Evolutionary conservation across 1,284 basidiomycete genomes (phyloP).

Genomic region (Sporisorium graminicola): DNA sequence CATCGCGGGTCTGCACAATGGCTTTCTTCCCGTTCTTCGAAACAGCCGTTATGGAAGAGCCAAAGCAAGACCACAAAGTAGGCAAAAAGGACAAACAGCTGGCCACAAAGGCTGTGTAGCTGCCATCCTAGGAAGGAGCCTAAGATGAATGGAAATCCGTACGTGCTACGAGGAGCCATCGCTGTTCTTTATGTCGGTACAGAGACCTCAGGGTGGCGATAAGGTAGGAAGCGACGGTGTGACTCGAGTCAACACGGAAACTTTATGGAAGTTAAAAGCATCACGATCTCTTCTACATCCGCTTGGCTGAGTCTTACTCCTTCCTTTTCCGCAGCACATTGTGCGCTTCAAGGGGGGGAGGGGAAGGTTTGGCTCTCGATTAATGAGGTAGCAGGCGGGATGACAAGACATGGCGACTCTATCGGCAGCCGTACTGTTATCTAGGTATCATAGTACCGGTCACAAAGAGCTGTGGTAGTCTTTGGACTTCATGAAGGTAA

Average conservation of each 20-base stretch:
- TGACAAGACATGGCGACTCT: no score
- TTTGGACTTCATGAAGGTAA: background rate
- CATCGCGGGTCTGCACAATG: background rate
- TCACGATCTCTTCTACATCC: no score
- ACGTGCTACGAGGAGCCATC: background rate
- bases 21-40: background rate
- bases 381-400: no score
- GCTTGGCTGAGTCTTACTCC: no score
- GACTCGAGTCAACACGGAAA: background rate
- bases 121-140: conserved; percentile 12
- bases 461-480: no score
- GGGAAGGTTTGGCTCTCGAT: background rate
- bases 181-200: background rate
- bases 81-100: background rate
- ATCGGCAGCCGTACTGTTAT: no score
- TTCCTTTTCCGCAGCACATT: background rate
- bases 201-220: background rate
- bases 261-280: background rate
- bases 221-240: background rate
- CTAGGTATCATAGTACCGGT: no score
- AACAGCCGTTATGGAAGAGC: background rate
- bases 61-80: conserved; percentile 1
- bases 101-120: conserved; percentile 11
- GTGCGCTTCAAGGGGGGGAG: background rate
- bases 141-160: conserved; percentile 2